phyloP scores from a whole-genome alignment of 257 asterid species.

The Sherardia arvensis region DNA sequence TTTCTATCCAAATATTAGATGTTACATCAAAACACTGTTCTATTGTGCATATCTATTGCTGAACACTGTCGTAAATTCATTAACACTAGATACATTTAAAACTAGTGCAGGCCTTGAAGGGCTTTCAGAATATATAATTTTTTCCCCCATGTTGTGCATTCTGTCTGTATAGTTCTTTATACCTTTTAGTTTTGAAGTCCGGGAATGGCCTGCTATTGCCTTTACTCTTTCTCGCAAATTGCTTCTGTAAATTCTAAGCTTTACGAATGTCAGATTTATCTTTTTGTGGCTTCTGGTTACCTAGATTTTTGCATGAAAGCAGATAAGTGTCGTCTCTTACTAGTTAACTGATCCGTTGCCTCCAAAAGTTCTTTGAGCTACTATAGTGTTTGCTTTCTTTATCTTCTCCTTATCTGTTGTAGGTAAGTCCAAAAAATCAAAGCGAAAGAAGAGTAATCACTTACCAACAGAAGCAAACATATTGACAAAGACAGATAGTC shows the following conservation, averaged over 20 bases:
- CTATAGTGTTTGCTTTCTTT: background rate
- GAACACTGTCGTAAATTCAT: background rate
- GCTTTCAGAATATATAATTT: background rate
- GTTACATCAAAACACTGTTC: background rate
- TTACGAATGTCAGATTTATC: background rate
- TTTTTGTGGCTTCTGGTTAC: background rate
- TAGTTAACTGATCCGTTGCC: conserved; percentile 11
- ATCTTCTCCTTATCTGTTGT: conserved; percentile 6
- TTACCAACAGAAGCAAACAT: conserved; percentile 17
- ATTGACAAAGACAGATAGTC: conserved; percentile 27
- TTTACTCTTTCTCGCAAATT: background rate
- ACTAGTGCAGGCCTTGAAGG: background rate
- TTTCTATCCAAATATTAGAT: background rate
- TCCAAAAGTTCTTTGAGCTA: background rate
- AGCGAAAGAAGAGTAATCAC: conserved; percentile 27
- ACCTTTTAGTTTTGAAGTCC: too few species aligned
- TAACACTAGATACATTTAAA: background rate
- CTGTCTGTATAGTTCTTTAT: background rate
- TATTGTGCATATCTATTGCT: background rate
- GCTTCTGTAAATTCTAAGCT: background rate
- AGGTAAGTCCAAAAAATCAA: conserved; percentile 42
- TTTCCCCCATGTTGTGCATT: background rate
- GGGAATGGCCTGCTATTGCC: background rate
- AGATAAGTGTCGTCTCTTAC: conserved; percentile 8
- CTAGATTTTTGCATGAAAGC: background rate